Evolutionary conservation across 768 basidiomycete genomes (phyloP).

Genomic region (Tylopilus plumbeoviolaceoides): DNA sequence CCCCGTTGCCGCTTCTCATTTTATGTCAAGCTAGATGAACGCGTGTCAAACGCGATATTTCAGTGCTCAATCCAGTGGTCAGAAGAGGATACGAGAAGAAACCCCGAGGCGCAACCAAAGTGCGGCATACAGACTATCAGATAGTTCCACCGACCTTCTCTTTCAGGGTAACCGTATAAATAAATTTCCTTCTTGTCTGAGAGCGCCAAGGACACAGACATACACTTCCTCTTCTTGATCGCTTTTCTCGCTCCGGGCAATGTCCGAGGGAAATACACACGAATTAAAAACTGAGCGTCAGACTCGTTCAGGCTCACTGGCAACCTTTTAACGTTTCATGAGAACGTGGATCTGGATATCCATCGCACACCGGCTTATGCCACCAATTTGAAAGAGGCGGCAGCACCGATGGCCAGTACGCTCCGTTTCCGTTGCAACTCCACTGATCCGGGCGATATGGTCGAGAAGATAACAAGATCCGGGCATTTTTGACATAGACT

Average conservation of each 20-base stretch:
- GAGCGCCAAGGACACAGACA: conserved; percentile 50
- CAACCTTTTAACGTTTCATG: too few relatives aligned
- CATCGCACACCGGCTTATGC: too few relatives aligned
- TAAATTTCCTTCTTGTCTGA: conserved; percentile 33
- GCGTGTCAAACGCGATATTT: not conserved
- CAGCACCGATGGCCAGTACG: too few relatives aligned
- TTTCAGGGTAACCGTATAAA: not conserved
- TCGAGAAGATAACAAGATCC: too few relatives aligned
- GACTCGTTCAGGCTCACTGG: too few relatives aligned
- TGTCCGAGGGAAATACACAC: not conserved
- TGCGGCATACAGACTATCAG: not conserved
- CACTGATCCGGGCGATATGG: too few relatives aligned
- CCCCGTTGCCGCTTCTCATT: not conserved
- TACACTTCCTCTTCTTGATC: conserved; percentile 75
- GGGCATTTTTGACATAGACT: too few relatives aligned
- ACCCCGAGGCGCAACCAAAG: conserved; percentile 1
- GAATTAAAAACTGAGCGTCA: too few relatives aligned
- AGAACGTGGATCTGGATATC: too few relatives aligned
- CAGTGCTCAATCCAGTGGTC: conserved; percentile 1
- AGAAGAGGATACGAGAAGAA: not conserved
- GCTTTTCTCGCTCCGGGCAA: not conserved
- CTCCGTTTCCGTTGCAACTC: too few relatives aligned
- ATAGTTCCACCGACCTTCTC: not conserved
- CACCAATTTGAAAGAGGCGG: too few relatives aligned
- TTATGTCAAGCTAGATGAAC: conserved; percentile 3